phyloP scores from a whole-genome alignment of 1,284 basidiomycete species.

The Leccinum griseonigrum region DNA sequence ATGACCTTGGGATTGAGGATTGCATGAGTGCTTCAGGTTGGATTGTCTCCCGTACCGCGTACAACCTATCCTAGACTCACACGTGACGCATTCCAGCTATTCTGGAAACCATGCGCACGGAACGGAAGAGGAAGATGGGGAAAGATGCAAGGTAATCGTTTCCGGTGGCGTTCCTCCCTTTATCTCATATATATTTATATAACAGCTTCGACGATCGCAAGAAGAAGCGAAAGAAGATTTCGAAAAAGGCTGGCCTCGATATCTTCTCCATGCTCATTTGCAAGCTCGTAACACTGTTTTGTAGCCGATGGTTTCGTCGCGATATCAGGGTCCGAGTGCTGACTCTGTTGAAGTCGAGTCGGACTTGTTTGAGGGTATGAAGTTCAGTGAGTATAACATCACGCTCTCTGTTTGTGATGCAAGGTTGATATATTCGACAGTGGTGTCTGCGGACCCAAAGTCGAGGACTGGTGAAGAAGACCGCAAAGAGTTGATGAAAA shows the following conservation, averaged over 20 bases:
- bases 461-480: conserved; percentile 67
- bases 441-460: conserved; percentile 76
- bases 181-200: not conserved
- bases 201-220: conserved; percentile 45
- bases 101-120: conserved; percentile 56
- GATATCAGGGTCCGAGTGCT: conserved; percentile 61
- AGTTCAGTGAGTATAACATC: conserved; percentile 62
- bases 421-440: conserved; percentile 36
- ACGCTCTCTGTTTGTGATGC: not conserved
- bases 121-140: conserved; percentile 72
- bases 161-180: conserved; percentile 1
- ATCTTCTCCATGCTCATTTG: not conserved
- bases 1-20: conserved; percentile 67
- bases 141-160: conserved; percentile 47
- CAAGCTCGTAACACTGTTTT: not conserved
- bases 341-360: conserved; percentile 58
- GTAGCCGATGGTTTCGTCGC: conserved; percentile 61
- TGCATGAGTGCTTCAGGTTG: conserved; percentile 68
- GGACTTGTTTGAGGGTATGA: conserved; percentile 68
- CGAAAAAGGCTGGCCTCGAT: conserved; percentile 47
- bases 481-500: conserved; percentile 59
- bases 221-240: conserved; percentile 60
- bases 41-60: conserved; percentile 2
- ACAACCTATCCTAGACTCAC: not conserved
- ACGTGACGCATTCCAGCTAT: conserved; percentile 33